These are phyloP conservation scores for Neofusicoccum umdonicola DNA, from an alignment of 2,329 filamentous ascomycete species.

Conservation along the genomic window DNA sequence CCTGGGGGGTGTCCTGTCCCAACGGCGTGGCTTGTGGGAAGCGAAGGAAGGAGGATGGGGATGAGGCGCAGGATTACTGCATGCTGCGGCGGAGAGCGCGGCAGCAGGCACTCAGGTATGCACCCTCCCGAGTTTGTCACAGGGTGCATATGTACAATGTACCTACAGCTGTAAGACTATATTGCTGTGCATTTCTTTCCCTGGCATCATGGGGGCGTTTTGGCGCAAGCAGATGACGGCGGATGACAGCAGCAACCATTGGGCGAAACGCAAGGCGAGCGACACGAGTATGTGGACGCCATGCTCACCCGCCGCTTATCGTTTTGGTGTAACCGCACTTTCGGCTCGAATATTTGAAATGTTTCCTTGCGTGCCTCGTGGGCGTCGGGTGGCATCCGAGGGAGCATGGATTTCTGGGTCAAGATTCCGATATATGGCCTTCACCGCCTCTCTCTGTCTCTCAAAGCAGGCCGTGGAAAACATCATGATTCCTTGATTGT, in stretches of 20 bases:
- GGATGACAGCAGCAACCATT: background rate
- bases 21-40: background rate
- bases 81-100: background rate
- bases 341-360: background rate
- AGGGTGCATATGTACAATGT: background rate
- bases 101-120: background rate
- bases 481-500: background rate
- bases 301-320: background rate
- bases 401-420: background rate
- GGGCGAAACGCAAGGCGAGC: background rate
- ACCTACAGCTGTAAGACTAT: background rate
- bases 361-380: conserved; percentile 7
- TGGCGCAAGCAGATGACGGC: background rate
- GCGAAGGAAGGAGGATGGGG: background rate
- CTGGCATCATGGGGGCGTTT: background rate
- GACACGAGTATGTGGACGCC: background rate
- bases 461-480: background rate
- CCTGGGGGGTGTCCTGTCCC: background rate
- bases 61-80: background rate
- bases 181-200: background rate
- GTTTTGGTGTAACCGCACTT: background rate
- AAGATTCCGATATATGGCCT: conserved; percentile 1
- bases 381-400: background rate
- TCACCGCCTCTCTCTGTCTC: background rate
- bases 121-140: background rate